Base-by-base conservation (phyloP, 495 filamentous ascomycete genomes). In the Hapsidospora chrysogenum region DNA sequence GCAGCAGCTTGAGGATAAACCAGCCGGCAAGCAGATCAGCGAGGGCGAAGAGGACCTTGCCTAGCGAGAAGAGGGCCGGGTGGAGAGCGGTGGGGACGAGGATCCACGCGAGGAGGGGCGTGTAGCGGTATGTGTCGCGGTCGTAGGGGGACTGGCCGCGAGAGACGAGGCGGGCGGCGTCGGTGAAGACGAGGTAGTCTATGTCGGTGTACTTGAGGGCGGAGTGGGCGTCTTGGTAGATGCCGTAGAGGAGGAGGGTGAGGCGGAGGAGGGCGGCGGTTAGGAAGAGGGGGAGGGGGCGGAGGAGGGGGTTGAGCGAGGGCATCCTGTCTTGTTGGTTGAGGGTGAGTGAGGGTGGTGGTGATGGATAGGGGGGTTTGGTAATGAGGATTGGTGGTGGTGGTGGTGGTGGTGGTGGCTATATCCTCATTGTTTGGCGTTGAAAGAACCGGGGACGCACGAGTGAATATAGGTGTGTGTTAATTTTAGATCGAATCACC, bases 121-220 rank as follows among this genome's bases (percentile, higher is more conserved):
- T 96, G 60, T 97, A 97, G 37, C 89, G 81, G 57, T 97, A 97
- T 0, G 89, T 97, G 47, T 89, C 89, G 21, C 89, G 70, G 16
- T 65, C 58, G 53, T 97, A 97, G 0, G 89, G 89, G 2, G 80
- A 80, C 23, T 49, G 40, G 3, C 56, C 51, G 2, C 46, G 51
- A 2, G 79, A 63, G 28, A 82, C 66, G 51, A 78, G 86, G 40
- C 80, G 81, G 6, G 92, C 71, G 8, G 89, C 89, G 52, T 94
- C 85, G n/a, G 92, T 96, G 65, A 97, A 97, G 41, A 97, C 89
- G 45, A 80, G 75, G 63, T 97, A 97, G 68, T 97, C 89, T 49
- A 97, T 93, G 56, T 97, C 89, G 35, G 92, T 97, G 66, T 95
- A 97, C 57, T 94, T 93, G 45, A 97, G 57, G 2, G 85, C 68